phyloP scores from a whole-genome alignment of 495 filamentous ascomycete species.

The Ramalina intermedia region DNA sequence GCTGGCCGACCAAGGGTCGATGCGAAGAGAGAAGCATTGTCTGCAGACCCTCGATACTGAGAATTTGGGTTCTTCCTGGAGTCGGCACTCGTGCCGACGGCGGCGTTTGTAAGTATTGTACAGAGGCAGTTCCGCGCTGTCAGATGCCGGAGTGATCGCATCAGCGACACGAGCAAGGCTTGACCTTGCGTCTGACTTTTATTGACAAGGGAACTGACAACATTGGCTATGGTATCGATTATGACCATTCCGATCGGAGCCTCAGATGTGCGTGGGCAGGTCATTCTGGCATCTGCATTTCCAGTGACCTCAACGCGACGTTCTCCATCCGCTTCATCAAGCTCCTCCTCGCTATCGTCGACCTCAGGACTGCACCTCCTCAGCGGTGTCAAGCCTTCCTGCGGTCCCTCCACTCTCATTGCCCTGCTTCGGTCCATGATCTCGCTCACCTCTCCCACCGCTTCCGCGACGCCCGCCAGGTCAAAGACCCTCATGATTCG shows the following conservation, averaged over 20 bases:
- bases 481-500: slow-evolving; percentile 16
- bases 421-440: neutral
- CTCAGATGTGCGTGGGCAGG: neutral
- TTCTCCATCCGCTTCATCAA: neutral
- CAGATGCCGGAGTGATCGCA: slow-evolving; percentile 15
- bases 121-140: slow-evolving; percentile 11
- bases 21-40: slow-evolving; percentile 11
- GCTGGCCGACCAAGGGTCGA: slow-evolving; percentile 14
- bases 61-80: slow-evolving; percentile 1
- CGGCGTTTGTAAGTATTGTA: slow-evolving; percentile 12
- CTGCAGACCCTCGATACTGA: slow-evolving; percentile 1
- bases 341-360: neutral
- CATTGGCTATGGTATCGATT: slow-evolving; percentile 11
- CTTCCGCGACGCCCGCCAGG: slow-evolving; percentile 14
- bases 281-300: neutral
- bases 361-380: neutral
- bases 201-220: slow-evolving; percentile 7
- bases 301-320: neutral
- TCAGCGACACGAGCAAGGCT: slow-evolving; percentile 15
- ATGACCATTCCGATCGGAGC: slow-evolving; percentile 12
- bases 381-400: slow-evolving; percentile 2
- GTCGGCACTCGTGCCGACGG: neutral
- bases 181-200: slow-evolving; percentile 13
- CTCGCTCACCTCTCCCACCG: slow-evolving; percentile 10
- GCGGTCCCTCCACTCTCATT: neutral